Conservation (phyloP, 495 filamentous ascomycete genomes). For the Tuber umbilicatum region DNA sequence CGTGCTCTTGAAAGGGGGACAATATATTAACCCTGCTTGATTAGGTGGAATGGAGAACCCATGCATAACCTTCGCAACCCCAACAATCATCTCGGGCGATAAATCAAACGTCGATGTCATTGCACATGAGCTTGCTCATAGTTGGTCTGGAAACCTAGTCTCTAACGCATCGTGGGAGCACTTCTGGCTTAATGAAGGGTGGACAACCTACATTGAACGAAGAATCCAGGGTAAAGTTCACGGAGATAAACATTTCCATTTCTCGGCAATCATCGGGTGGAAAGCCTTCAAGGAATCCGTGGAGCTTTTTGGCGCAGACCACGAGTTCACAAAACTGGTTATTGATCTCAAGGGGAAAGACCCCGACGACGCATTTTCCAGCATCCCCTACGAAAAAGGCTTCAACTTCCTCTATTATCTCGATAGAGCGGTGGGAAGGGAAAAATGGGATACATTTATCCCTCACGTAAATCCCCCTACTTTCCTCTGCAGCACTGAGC, state of each 20-base stretch:
- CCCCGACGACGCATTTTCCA: constrained; percentile 90
- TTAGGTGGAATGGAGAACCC: constrained; percentile 85
- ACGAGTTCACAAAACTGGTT: constrained; percentile 88
- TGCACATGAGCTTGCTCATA: constrained; percentile 86
- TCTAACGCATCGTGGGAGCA: constrained; percentile 91
- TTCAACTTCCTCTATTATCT: constrained; percentile 76
- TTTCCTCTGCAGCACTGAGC: neutral
- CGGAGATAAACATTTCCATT: constrained; percentile 77
- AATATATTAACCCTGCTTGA: neutral
- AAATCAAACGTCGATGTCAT: constrained; percentile 94
- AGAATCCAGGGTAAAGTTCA: constrained; percentile 63
- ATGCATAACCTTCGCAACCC: constrained; percentile 86
- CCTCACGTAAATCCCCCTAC: constrained; percentile 54
- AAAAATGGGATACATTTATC: constrained; percentile 87
- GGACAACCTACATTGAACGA: constrained; percentile 90
- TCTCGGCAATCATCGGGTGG: constrained; percentile 86
- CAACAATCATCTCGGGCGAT: constrained; percentile 85
- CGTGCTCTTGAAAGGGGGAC: neutral
- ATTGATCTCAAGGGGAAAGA: constrained; percentile 81
- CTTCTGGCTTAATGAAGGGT: constrained; percentile 89
- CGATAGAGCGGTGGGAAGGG: constrained; percentile 75
- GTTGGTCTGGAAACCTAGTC: constrained; percentile 90
- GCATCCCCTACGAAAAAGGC: constrained; percentile 72
- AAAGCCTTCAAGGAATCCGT: constrained; percentile 65
- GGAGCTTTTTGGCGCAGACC: constrained; percentile 65